phyloP scores from a whole-genome alignment of 2,329 filamentous ascomycete species.

The Aureobasidium mangrovei region DNA sequence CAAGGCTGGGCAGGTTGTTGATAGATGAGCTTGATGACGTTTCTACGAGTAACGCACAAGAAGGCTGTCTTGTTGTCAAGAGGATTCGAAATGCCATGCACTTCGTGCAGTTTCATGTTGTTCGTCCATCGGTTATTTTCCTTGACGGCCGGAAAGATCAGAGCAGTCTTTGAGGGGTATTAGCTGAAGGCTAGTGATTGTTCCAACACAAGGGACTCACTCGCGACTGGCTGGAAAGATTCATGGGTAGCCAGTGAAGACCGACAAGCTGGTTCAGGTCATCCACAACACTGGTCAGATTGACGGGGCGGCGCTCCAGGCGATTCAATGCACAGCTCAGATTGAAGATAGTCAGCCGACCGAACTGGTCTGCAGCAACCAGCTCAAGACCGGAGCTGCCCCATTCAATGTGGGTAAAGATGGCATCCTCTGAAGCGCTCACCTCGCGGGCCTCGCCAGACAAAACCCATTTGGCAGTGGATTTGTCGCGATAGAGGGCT shows the following conservation, averaged over 20 bases:
- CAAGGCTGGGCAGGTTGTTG: constrained; percentile 64
- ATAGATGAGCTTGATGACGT: constrained; percentile 66
- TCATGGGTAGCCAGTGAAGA: constrained; percentile 65
- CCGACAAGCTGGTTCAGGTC: constrained; percentile 74
- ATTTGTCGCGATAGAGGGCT: constrained; percentile 59
- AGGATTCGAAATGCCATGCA: constrained; percentile 65
- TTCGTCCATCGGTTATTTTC: constrained; percentile 54
- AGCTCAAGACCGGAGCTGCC: constrained; percentile 69
- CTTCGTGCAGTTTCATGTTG: constrained; percentile 55
- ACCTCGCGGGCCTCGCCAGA: constrained; percentile 65
- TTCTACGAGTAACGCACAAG: constrained; percentile 66
- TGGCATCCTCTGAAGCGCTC: constrained; percentile 51
- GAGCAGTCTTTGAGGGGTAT: constrained; percentile 28
- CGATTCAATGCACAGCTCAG: constrained; percentile 67
- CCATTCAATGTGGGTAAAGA: constrained; percentile 76
- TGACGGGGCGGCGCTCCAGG: constrained; percentile 52
- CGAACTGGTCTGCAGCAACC: constrained; percentile 71
- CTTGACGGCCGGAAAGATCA: constrained; percentile 30
- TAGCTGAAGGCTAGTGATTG: constrained; percentile 15
- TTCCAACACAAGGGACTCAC: constrained; percentile 17
- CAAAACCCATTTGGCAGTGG: constrained; percentile 66
- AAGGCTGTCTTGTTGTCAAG: constrained; percentile 62
- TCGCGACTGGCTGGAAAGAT: constrained; percentile 25
- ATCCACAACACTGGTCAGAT: constrained; percentile 59
- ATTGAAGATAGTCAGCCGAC: constrained; percentile 65